Conservation (phyloP, 352 stramenopile species). For the Chrysophaeum taylorii region DNA sequence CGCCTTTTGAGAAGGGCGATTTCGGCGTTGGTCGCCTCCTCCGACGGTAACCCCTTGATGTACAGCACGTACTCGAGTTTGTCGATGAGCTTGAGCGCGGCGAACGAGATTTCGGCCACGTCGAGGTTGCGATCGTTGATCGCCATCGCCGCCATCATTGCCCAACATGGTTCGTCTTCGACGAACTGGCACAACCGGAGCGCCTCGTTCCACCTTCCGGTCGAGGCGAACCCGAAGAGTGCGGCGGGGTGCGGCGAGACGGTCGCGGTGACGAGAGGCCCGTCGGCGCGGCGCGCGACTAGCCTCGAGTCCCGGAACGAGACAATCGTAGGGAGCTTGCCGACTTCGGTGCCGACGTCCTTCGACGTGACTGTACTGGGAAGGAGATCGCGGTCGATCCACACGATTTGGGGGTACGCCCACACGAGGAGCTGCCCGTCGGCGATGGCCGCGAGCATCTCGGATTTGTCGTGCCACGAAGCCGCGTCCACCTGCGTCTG, state of each 20-base stretch:
- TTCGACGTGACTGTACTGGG: slow-evolving; percentile 55
- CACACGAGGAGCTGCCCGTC: slow-evolving; percentile 69
- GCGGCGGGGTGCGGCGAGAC: slow-evolving; percentile 65
- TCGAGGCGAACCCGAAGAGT: slow-evolving; percentile 66
- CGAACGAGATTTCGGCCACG: slow-evolving; percentile 75
- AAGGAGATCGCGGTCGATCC: slow-evolving; percentile 76
- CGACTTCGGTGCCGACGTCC: slow-evolving; percentile 61
- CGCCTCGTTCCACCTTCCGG: slow-evolving; percentile 73
- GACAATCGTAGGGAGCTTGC: slow-evolving; percentile 66
- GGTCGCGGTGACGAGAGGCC: slow-evolving; percentile 60
- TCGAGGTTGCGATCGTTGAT: slow-evolving; percentile 70
- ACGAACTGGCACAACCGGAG: slow-evolving; percentile 75
- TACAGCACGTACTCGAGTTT: slow-evolving; percentile 82
- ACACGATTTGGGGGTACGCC: slow-evolving; percentile 76
- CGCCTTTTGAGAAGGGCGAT: slow-evolving; percentile 52
- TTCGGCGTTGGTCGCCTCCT: slow-evolving; percentile 18
- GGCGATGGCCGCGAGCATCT: slow-evolving; percentile 70
- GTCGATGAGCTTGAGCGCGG: slow-evolving; percentile 73
- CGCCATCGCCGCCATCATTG: slow-evolving; percentile 72
- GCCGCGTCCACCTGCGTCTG: slow-evolving; percentile 74
- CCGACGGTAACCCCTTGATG: slow-evolving; percentile 60
- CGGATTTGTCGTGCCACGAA: slow-evolving; percentile 69
- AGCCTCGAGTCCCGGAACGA: slow-evolving; percentile 69
- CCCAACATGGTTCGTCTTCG: slow-evolving; percentile 73
- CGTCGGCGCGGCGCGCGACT: slow-evolving; percentile 68